Conservation (phyloP, 2,329 filamentous ascomycete species). For the Alternaria sp. region DNA sequence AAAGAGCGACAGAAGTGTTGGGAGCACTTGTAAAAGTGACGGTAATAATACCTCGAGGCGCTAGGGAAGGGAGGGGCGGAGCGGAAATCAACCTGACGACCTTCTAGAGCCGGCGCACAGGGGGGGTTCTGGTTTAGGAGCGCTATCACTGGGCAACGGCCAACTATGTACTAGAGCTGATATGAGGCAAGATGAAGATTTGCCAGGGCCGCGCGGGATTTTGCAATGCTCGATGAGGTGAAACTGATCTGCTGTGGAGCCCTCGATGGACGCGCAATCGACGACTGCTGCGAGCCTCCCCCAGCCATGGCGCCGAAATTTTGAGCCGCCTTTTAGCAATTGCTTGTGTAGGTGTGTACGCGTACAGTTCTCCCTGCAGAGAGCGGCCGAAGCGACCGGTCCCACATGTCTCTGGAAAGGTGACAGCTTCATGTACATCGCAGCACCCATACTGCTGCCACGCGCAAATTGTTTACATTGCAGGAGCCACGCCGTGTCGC, state of each 20-base stretch:
- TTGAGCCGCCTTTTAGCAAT: slow-evolving; percentile 8
- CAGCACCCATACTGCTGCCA: background rate
- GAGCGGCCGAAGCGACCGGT: slow-evolving; percentile 12
- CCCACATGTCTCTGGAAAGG: slow-evolving; percentile 5
- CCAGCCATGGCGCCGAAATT: slow-evolving; percentile 15
- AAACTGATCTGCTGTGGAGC: slow-evolving; percentile 46
- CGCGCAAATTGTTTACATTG: slow-evolving; percentile 12
- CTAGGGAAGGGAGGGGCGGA: slow-evolving; percentile 45
- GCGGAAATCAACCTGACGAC: slow-evolving; percentile 35
- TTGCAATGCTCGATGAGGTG: slow-evolving; percentile 28
- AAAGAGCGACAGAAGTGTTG: slow-evolving; percentile 37
- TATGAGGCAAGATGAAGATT: slow-evolving; percentile 27
- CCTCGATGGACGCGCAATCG: slow-evolving; percentile 45
- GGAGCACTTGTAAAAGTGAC: slow-evolving; percentile 30
- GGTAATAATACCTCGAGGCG: slow-evolving; percentile 32
- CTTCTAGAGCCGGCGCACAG: slow-evolving; percentile 30
- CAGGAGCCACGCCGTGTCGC: slow-evolving; percentile 13
- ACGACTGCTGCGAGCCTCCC: background rate
- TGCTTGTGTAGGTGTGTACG: slow-evolving; percentile 11
- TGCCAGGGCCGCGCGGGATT: slow-evolving; percentile 28
- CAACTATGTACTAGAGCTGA: slow-evolving; percentile 17
- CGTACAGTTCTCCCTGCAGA: slow-evolving; percentile 11
- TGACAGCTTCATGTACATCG: slow-evolving; percentile 5
- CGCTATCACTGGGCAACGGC: slow-evolving; percentile 26
- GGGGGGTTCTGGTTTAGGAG: slow-evolving; percentile 22